phyloP scores from a whole-genome alignment of 257 asterid species.

The Striga asiatica region DNA sequence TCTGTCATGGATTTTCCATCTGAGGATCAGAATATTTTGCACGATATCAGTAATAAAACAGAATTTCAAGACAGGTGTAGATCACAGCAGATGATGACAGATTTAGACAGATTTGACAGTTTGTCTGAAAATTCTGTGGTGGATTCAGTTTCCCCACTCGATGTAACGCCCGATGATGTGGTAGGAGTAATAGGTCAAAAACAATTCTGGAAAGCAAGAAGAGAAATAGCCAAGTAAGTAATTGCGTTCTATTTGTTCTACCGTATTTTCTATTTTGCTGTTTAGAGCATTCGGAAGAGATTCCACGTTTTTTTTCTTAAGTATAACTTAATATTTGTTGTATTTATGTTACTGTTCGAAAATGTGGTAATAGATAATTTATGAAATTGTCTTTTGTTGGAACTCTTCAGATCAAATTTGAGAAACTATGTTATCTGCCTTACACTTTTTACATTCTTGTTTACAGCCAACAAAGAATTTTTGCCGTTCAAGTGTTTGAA shows the following conservation, averaged over 20 bases:
- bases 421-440: background rate
- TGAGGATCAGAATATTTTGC: constrained; percentile 22
- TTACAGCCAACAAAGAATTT: constrained; percentile 77
- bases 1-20: constrained; percentile 2
- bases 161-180: constrained; percentile 70
- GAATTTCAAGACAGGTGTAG: constrained; percentile 27
- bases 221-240: constrained; percentile 77
- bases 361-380: background rate
- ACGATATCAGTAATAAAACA: constrained; percentile 21
- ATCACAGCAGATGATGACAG: constrained; percentile 21
- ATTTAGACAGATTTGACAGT: constrained; percentile 35
- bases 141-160: constrained; percentile 42
- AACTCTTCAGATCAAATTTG: background rate
- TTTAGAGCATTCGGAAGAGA: background rate
- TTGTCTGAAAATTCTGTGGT: constrained; percentile 53
- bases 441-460: background rate
- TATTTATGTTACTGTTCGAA: background rate
- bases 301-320: background rate
- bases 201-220: constrained; percentile 89
- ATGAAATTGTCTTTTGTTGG: background rate
- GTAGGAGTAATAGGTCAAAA: constrained; percentile 74
- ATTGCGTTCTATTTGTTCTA: background rate
- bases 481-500: constrained; percentile 87
- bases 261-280: background rate
- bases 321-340: background rate